Base-by-base conservation (phyloP, 345 rosid genomes). In the Eutrema yunnanense region DNA sequence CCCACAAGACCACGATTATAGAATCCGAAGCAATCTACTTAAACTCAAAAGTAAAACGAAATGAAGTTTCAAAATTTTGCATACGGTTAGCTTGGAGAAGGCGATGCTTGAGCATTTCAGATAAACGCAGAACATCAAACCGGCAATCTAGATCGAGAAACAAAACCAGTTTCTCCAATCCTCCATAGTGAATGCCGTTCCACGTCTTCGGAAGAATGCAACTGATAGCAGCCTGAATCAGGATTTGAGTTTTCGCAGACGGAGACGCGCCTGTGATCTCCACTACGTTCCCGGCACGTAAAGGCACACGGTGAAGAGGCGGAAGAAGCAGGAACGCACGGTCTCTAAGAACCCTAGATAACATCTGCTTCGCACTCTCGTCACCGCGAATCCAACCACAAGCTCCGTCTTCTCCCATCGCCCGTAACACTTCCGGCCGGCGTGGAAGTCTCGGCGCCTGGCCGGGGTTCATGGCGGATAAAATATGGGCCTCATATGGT, bases 141-240 rank as follows among this genome's bases (percentile, higher is more conserved):
- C 91, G 85, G 44, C 92, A 88, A 81, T 90, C 98, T 80, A 90
- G 77, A 77, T 92, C 96, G 52, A 92, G 44, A 73, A 82, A 90
- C 69, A 86, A 56, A 32, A 81, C 92, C 4, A 79, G 13, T 58
- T 65, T 85, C 63, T 83, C 95, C 44, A 81, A 74, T n/a, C 96
- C 96, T 4, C 96, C 96, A 6, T 82, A 92, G 67, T 73, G 78
- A n/a, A 84, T 67, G 6, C 88, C 88, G 4, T 81, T 82, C 96
- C 96, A 82, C 66, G 75, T 81, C 34, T 64, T 67, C 0, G 95
- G 98, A 71, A 92, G 94, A 29, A 90, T 81, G 79, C 89, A 90
- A 57, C 73, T 77, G 56, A 84, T 83, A 36, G 90, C 92, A 53
- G 87, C 81, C 75, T 87, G 90, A 57, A 82, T 82, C 61, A 92